Percentiles rank a stretch among this genome's conserved stretches.
Conservation (phyloP, 768 basidiomycete species). For the Tricholoma bakamatsutake region DNA sequence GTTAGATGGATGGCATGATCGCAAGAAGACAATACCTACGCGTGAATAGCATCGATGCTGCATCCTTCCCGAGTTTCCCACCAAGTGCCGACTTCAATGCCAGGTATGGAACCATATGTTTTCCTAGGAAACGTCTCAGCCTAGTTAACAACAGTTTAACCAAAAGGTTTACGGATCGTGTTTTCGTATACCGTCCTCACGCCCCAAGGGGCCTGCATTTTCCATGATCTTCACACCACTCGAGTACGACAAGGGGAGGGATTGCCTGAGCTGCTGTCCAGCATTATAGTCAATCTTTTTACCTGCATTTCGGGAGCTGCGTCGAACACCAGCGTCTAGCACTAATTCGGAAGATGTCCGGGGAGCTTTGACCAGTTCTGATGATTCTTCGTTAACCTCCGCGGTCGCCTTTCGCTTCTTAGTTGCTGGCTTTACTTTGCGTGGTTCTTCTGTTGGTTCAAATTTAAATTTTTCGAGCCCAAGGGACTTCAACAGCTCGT, state of each 20-base stretch:
- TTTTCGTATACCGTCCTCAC: constrained; percentile 28
- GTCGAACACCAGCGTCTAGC: constrained; percentile 34
- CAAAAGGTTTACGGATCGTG: constrained; percentile 47
- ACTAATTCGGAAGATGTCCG: constrained; percentile 23
- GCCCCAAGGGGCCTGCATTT: constrained; percentile 31
- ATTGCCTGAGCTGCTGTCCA: constrained; percentile 31
- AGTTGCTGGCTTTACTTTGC: constrained; percentile 18
- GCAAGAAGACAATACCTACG: constrained; percentile 44
- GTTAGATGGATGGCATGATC: neutral
- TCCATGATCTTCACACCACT: constrained; percentile 29
- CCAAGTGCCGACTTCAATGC: constrained; percentile 73
- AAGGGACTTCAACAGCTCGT: constrained; percentile 32
- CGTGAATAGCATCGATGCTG: constrained; percentile 76
- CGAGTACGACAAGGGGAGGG: constrained; percentile 33
- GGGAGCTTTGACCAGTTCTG: constrained; percentile 22
- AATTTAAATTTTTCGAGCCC: constrained; percentile 42
- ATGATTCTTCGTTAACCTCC: constrained; percentile 16
- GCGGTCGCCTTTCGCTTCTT: constrained; percentile 39
- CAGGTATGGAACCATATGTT: constrained; percentile 76
- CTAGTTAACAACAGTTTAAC: neutral
- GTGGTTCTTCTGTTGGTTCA: constrained; percentile 40
- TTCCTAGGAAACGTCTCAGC: constrained; percentile 42
- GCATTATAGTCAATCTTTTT: constrained; percentile 50
- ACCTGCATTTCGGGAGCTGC: constrained; percentile 62
- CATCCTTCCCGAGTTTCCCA: constrained; percentile 72